Evolutionary conservation across 148 eudicot species (phyloP), one percentile per base, ranked within the genome.

Genomic region (Vaccinium corymbosum): DNA sequence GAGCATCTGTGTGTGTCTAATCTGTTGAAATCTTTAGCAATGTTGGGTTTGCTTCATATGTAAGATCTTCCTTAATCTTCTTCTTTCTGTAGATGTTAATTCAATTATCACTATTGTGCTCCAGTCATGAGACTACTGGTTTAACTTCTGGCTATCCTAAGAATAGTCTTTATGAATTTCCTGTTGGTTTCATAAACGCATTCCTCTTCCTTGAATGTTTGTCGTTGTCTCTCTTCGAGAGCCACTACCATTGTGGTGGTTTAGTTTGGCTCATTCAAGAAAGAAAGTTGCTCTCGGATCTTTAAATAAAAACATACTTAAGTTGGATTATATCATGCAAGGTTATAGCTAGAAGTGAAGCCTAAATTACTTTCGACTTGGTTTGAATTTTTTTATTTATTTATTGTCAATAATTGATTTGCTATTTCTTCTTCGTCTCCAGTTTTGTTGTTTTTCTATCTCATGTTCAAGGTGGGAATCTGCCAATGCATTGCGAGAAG

Each of bases 1-100:
- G 92, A 90, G 84, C 92, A 90, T 50, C 32, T 90, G 8, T 90
- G 92, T 79, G 57, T 88, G 42, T 74, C 84, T 4, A 87, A 88
- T 81, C 27, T 88, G 76, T 51, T 90, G 78, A 88, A 84, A 70
- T 70, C 88, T 75, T 64, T 90, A 75, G 35, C 88, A 55, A 85
- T 85, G 46, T 81, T 86, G 68, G 85, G 86, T 90, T 50, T 86
- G 86, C 64, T 90, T 86, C 79, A 80, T 90, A 32, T 81, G 92
- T 90, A 88, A 90, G 86, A 56, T 51, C 38, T n/a, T 16, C 53
- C 25, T 15, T 29, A 29, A 50, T 73, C 27, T 64, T 78, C 29
- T 9, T 48, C 5, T 51, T 68, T 42, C 57, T 74, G 66, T 71
- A 59, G 38, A 13, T 79, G 11, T 7, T 56, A 9, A 1, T 55